Conservation (phyloP, 2,329 filamentous ascomycete genomes). For the Fusarium albidum region DNA sequence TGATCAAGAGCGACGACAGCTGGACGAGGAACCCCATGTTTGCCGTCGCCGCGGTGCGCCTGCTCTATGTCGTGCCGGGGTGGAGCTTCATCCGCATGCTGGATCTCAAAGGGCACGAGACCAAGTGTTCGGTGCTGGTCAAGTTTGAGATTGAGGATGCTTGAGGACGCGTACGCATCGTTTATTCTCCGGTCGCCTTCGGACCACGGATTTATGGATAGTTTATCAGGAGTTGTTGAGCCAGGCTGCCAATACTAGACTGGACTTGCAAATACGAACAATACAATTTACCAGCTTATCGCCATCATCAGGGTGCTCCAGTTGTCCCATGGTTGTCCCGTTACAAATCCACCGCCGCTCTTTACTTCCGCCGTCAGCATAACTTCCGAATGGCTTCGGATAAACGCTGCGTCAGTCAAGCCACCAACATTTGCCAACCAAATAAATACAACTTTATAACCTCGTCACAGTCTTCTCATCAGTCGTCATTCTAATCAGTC, state of each 20-base stretch:
- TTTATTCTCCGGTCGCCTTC: too few relatives aligned
- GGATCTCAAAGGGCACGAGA: conserved; percentile 71
- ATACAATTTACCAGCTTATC: too few relatives aligned
- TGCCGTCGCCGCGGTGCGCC: conserved; percentile 66
- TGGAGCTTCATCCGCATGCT: conserved; percentile 73
- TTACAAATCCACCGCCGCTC: neutral
- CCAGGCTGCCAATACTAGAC: too few relatives aligned
- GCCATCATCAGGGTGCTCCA: too few relatives aligned
- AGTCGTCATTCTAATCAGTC: too few relatives aligned
- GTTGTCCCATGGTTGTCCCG: neutral
- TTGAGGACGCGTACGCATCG: too few relatives aligned
- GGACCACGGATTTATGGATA: too few relatives aligned
- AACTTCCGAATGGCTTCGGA: conserved; percentile 38
- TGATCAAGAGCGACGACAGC: conserved; percentile 73
- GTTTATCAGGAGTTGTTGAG: too few relatives aligned
- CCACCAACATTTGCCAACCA: neutral
- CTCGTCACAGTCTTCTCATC: neutral
- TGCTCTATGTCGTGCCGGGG: conserved; percentile 62
- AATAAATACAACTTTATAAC: conserved; percentile 12
- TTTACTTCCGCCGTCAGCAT: neutral
- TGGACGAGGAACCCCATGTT: conserved; percentile 70
- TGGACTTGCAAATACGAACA: too few relatives aligned
- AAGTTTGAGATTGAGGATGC: conserved; percentile 64
- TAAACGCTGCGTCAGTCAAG: conserved; percentile 18
- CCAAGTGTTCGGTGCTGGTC: conserved; percentile 67